Conservation (phyloP, 495 filamentous ascomycete genomes). For the Penicillium nucicola region DNA sequence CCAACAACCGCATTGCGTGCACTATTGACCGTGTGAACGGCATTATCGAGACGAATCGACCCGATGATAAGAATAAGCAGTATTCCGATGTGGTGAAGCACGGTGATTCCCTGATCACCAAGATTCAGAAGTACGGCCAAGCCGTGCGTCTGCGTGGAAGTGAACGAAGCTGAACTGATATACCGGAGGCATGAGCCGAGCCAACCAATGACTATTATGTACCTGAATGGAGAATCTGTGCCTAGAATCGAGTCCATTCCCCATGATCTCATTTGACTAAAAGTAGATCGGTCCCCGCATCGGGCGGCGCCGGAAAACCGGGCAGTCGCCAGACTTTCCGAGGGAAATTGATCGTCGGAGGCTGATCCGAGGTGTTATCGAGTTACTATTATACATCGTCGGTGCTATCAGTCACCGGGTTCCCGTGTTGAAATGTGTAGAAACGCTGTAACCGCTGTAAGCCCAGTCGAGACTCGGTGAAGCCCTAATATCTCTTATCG, state of each 20-base stretch:
- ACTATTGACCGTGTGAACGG: conserved; percentile 97
- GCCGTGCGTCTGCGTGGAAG: conserved; percentile 90
- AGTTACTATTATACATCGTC: background rate
- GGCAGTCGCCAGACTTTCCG: conserved; percentile 15
- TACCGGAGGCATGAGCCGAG: conserved; percentile 1
- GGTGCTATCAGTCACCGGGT: background rate
- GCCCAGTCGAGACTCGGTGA: too few species aligned
- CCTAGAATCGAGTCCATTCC: background rate
- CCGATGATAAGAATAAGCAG: conserved; percentile 98
- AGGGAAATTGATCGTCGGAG: conserved; percentile 12
- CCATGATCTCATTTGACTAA: conserved; percentile 1
- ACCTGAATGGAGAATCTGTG: conserved; percentile 4
- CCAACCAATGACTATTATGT: conserved; percentile 5
- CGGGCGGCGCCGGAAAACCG: conserved; percentile 9
- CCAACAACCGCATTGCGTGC: conserved; percentile 87
- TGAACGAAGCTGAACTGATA: conserved; percentile 62
- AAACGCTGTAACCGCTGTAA: background rate
- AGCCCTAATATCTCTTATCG: conserved; percentile 9
- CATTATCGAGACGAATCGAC: conserved; percentile 95
- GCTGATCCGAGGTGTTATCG: background rate
- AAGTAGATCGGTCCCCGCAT: conserved; percentile 1
- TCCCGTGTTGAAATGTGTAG: background rate
- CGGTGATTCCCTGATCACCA: conserved; percentile 94
- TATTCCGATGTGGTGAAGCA: conserved; percentile 97
- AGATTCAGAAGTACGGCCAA: conserved; percentile 98